Evolutionary conservation across 2,329 filamentous ascomycete genomes (phyloP), one percentile per base, ranked within the genome.

Genomic region (Xylaria sp.): DNA sequence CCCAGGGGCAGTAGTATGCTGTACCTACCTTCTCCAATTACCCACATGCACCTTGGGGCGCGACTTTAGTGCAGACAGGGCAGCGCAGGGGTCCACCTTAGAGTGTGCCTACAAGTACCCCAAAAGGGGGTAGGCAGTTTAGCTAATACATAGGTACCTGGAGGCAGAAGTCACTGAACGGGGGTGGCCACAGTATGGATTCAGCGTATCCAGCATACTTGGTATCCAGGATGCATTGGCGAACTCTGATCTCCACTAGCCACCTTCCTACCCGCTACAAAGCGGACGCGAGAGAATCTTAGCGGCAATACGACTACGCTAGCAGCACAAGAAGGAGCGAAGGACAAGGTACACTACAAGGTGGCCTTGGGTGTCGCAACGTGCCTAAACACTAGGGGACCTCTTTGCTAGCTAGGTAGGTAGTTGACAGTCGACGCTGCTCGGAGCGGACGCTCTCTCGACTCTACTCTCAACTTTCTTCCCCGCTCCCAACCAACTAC

Each of bases 181-280:
- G 63, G 65, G 65, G 62, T 69, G 66, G 52, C 58, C 62, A 70
- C 68, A 68, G 68, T 68, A 70, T 31, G 64, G 31, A 65, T 52
- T 60, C 60, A 46, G 28, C 48, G 37, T 37, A 31, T 56, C 51
- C 13, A 63, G 34, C 39, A 46, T 28, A 28, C 28, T 28, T 28
- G 28, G 37, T 37, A 31, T 50, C 51, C 13, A 63, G 34, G 31
- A 46, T 31, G 66, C 62, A 65, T 67, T 65, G 39, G 69, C 56
- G 65, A 72, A 72, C 70, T 70, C 46, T 69, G 58, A 70, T 69
- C 65, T 46, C 72, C 71, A 69, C 69, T 52, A 67, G 69, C 67
- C 72, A 67, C 65, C 60, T 65, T 72, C 63, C 69, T 54, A 61
- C 66, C 39, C 69, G 63, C 66, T 57, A 64, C 59, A 51, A 67